phyloP scores from a whole-genome alignment of 345 rosid species.

The Eucalyptus urophylla region DNA sequence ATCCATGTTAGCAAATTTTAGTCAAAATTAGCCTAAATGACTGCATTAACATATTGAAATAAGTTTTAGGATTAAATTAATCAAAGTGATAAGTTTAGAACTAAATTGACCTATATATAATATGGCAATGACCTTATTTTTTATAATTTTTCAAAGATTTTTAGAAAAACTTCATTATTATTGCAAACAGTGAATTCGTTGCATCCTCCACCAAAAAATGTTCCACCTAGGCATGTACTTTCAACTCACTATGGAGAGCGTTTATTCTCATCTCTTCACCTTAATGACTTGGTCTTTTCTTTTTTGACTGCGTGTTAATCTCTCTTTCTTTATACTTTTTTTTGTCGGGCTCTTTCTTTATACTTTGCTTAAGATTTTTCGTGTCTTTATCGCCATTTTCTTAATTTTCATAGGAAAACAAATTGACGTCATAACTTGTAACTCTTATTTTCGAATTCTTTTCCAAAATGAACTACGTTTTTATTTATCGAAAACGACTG shows the following conservation, averaged over 20 bases:
- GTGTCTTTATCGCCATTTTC: neutral
- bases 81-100: neutral
- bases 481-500: neutral
- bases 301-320: neutral
- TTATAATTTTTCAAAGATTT: neutral
- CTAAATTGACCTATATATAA: neutral
- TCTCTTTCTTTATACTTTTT: neutral
- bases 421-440: neutral
- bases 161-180: neutral
- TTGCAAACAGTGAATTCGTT: neutral
- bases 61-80: neutral
- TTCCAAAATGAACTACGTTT: neutral
- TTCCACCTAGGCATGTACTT: neutral
- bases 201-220: neutral
- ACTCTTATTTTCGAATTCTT: neutral
- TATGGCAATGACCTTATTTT: neutral
- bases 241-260: neutral
- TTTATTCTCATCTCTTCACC: neutral
- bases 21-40: neutral
- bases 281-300: neutral
- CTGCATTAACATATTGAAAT: neutral
- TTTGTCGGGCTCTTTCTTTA: no score
- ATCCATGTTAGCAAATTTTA: neutral
- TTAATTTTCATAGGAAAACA: neutral
- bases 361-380: neutral